Evolutionary conservation across 257 asterid species (phyloP), one percentile per base, ranked within the genome.

Genomic region (Fraxinus anomala): DNA sequence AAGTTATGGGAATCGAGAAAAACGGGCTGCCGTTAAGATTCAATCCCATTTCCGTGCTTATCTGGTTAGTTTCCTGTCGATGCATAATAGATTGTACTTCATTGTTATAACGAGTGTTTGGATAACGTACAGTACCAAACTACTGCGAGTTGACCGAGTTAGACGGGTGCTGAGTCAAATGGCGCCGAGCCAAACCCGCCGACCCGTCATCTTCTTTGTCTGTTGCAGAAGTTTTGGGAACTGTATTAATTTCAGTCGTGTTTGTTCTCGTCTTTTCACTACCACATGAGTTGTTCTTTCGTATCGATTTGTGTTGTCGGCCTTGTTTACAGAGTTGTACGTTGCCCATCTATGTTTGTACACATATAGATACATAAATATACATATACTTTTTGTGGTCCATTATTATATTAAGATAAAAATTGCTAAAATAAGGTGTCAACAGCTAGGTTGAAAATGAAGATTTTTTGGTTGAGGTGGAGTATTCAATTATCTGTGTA

Each of bases 41-140:
- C 91, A 87, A 76, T 80, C 91, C 10, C 84, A 77, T 82, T 87
- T 87, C 42, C 89, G 91, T 11, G 85, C 87, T 17, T 83, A 87
- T 79, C 79, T 87, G 91, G 91, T 87, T 76, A 49, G 87, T 83
- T 44, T 14, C 21, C 69, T 59, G 30, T 8, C 23, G 28, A 8
- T 19, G 0, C 17, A 39, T 19, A 31, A 11, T 4, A 8, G 30
- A 26, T 12, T 23, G 69, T 24, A 23, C 17, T 63, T 63, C 12
- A 7, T 26, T 8, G 11, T 63, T 26, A 26, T 24, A 26, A 26
- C n/a, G 9, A 23, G 1, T 63, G 26, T 63, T 26, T n/a, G 14
- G 68, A 23, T 23, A 21, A 21, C 67, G 30, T 26, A 63, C 36
- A 24, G 10, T 26, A 42, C 16, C 49, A 12, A 12, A 42, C 49